Percentiles rank a stretch among this genome's conserved stretches.
Conservation (phyloP, 148 eudicot species). For the Rhododendron mucronatum region DNA sequence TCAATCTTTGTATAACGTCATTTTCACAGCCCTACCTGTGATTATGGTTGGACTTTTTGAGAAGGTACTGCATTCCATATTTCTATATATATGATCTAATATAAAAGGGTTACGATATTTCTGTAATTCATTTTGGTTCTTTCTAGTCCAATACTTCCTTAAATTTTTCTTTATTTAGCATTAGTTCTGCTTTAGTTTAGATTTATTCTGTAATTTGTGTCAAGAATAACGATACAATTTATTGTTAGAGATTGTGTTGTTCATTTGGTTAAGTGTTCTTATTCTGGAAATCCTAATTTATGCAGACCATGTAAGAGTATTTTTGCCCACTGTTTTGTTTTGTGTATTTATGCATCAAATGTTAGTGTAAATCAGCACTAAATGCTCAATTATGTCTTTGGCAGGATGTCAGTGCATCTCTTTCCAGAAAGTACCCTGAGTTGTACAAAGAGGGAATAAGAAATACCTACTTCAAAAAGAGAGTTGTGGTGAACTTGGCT, state of each 20-base stretch:
- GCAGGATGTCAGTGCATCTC: slow-evolving; percentile 88
- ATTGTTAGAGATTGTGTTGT: background rate
- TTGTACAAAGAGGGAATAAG: slow-evolving; percentile 84
- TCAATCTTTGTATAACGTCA: slow-evolving; percentile 88
- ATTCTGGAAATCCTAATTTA: slow-evolving; percentile 1
- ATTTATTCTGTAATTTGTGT: background rate
- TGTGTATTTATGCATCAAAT: background rate
- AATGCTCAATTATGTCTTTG: slow-evolving; percentile 14
- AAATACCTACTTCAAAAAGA: slow-evolving; percentile 73
- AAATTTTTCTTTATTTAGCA: background rate
- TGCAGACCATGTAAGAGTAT: background rate
- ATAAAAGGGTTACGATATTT: background rate
- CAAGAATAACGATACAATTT: background rate
- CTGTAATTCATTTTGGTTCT: background rate
- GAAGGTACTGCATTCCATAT: slow-evolving; percentile 47
- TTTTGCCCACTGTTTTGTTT: background rate
- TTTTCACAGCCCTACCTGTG: slow-evolving; percentile 90
- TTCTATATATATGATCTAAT: background rate
- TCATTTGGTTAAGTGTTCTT: background rate
- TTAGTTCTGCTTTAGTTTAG: background rate
- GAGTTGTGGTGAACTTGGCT: slow-evolving; percentile 67
- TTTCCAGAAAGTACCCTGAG: slow-evolving; percentile 87
- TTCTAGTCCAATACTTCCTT: background rate
- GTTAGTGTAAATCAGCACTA: background rate
- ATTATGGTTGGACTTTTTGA: slow-evolving; percentile 86